Evolutionary conservation across 2,329 filamentous ascomycete genomes (phyloP), one percentile per base, ranked within the genome.

Genomic region (Cladosporium sp.): DNA sequence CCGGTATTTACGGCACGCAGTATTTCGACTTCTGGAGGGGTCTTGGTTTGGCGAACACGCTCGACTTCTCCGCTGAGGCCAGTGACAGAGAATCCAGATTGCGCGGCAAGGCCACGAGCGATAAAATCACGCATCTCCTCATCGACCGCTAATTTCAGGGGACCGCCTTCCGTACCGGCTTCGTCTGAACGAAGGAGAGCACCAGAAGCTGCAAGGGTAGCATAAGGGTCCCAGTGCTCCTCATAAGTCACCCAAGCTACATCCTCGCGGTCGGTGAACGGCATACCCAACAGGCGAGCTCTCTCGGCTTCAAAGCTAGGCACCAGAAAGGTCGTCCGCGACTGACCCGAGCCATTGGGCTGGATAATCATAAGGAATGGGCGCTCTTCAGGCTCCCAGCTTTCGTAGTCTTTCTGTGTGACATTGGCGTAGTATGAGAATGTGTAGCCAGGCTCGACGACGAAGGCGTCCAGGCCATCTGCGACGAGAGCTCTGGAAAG

Each of bases 81-180:
- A 1, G 78, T 60, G 2, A 81, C 76, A n/a, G 76, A 67, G 55
- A 85, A 83, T 18, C 17, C 6, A 0, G 80, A 80, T 38, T 71
- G 73, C 1, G 66, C 60, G 2, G 69, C 70, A 0, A 85, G 69
- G 0, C 82, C 82, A 2, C 81, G 73, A 34, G 77, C 72, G 43
- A 85, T 83, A 61, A 78, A 84, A 61, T 84, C 80, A 2, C 82
- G 74, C 61, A 84, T 82, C 59, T 84, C 82, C 55, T 84, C 81
- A 54, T 85, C 82, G 12, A 82, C 73, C 76, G 84, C 82, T n/a
- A 85, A 56, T n/a, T 54, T 55, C 3, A 57, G 61, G 73, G 4
- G 67, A 60, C 1, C 27, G 4, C 22, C 37, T 7, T 41, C 8
- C 12, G 8, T 34, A 13, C 13, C 13, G 8, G 66, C 65, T 2